Base-by-base conservation (phyloP, 2,329 filamentous ascomycete species). In the Clarireedia sp. region DNA sequence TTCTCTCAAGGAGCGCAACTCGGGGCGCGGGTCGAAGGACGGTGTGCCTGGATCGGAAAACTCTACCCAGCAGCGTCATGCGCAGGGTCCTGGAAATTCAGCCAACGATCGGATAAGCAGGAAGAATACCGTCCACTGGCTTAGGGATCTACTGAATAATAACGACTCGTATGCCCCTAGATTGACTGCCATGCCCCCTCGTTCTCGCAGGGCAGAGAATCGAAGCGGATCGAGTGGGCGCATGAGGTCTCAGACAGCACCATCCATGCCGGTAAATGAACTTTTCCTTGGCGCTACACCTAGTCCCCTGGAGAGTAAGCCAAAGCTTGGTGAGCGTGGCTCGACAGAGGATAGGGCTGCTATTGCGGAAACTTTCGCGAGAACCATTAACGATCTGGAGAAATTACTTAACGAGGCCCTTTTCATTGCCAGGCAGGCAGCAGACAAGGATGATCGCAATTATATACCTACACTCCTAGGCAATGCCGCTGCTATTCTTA, bases 361-460 rank as follows among this genome's bases (percentile, higher is more conserved):
- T 45, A 56, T 60, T 21, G 60, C 63, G 9, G 64, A 63, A 49
- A 65, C 61, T 5, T 70, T 73, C 52, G 59, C 67, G 12, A 67
- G 60, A 38, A 69, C 69, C 12, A 70, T 72, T 46, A 65, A 65
- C 23, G 66, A 69, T 52, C 61, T 72, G 23, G 69, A 71, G 57
- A 57, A 58, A 40, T 62, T 72, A 12, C 62, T 72, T 19, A 67
- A 65, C 29, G 69, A 72, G 60, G 70, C 71, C 17, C 58, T 73
- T 3, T 50, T 60, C 21, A 67, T 74, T 58, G 71, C 70, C 37
- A 63, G 67, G 46, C 61, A 68, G 54, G 68, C 67, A 48, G 61
- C 66, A 9, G 65, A 67, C 43, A 66, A 48, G 24, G 55, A 66
- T 21, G 58, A 65, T 49, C 41, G 58, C 12, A 24, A 19, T 19